Evolutionary conservation across 2,329 filamentous ascomycete genomes (phyloP).

Genomic region (Diaporthe australafricana): DNA sequence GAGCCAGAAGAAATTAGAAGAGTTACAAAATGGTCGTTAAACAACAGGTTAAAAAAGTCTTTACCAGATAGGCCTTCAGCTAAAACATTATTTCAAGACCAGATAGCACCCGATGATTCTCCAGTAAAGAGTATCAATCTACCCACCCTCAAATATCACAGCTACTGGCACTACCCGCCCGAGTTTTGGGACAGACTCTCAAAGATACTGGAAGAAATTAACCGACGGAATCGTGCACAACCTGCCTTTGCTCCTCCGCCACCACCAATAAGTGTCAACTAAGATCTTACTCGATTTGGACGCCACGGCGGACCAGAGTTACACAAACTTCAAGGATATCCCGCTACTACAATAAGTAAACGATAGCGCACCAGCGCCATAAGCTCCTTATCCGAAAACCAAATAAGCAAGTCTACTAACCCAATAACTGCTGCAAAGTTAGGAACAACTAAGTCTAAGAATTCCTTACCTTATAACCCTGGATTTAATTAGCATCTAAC

Average conservation of each 20-base stretch:
- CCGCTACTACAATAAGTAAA: not conserved
- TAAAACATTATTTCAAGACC: too few species aligned
- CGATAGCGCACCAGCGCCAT: constrained; percentile 26
- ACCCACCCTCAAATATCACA: not conserved
- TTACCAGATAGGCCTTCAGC: too few species aligned
- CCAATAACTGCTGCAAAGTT: constrained; percentile 40
- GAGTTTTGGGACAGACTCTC: constrained; percentile 37
- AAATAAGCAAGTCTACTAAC: constrained; percentile 37
- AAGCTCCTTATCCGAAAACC: constrained; percentile 36
- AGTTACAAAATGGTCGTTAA: too few species aligned
- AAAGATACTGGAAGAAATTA: constrained; percentile 35
- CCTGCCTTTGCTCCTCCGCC: not conserved
- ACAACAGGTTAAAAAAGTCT: too few species aligned
- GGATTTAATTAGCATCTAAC: constrained; percentile 52
- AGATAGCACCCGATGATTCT: too few species aligned
- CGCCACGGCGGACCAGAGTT: constrained; percentile 44
- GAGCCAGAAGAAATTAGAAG: too few species aligned
- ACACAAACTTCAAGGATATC: constrained; percentile 40
- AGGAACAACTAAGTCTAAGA: constrained; percentile 40
- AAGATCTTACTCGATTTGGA: constrained; percentile 39
- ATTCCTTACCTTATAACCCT: constrained; percentile 45
- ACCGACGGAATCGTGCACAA: constrained; percentile 26
- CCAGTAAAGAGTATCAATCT: too few species aligned
- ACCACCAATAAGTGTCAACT: not conserved
- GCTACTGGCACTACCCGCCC: constrained; percentile 33